These are phyloP conservation scores for Musa itinerans DNA, from an alignment of 176 grass and related monocot genomes.

Conservation along the genomic window DNA sequence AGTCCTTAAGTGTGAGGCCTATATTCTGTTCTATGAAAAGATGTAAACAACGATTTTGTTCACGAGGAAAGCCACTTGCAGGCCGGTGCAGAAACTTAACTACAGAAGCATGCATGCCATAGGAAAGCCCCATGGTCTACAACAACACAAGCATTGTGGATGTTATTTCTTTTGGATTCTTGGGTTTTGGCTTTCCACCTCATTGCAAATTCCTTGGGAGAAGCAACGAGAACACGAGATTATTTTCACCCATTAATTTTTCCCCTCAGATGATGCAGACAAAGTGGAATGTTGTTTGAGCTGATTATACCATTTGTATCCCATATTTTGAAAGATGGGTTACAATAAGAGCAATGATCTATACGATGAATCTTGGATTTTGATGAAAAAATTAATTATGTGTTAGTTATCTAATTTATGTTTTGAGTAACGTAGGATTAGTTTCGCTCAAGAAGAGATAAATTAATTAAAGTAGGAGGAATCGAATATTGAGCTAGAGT, in stretches of 20 bases:
- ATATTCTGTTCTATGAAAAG: slow-evolving; percentile 78
- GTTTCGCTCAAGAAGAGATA: rapidly evolving
- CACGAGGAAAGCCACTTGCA: not conserved
- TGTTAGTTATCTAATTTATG: no score
- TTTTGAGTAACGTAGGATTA: no score
- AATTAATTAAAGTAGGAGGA: no score
- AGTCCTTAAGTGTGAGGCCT: slow-evolving; percentile 48
- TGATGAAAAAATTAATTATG: no score
- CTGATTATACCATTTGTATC: not conserved
- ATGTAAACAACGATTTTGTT: not conserved
- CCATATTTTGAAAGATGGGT: slow-evolving; percentile 6
- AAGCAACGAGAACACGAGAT: not conserved
- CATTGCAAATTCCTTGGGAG: not conserved
- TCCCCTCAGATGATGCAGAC: not conserved
- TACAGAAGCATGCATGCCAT: not conserved
- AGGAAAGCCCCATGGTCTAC: not conserved
- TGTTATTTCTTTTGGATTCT: not conserved
- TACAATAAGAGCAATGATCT: not conserved
- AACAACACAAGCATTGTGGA: not conserved
- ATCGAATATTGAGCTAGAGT: no score
- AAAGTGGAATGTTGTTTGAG: not conserved
- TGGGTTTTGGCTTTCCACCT: not conserved
- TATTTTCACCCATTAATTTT: not conserved
- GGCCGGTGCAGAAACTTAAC: not conserved
- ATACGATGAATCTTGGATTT: not conserved